Base-by-base conservation (phyloP, 2,329 filamentous ascomycete genomes). In the Harringtonia aguacate region DNA sequence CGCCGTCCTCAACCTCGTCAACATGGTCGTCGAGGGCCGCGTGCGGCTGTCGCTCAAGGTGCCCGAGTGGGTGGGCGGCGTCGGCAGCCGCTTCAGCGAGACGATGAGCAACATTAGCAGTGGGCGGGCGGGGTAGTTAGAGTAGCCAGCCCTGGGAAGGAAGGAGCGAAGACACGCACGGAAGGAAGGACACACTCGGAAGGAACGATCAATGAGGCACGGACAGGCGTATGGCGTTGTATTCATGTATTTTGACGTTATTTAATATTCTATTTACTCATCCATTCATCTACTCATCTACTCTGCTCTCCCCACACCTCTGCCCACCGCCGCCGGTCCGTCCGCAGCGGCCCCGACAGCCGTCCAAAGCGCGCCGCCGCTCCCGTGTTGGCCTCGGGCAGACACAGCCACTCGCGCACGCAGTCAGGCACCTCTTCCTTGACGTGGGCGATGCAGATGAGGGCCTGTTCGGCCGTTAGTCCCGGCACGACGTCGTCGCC, bases 401-500 rank as follows among this genome's bases (percentile, higher is more conserved):
- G 67, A 58, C 86, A 89, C 41, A 97, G 70, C 83, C 85, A 97
- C 58, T 94, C 79, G 38, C 86, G 68, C 21, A 95, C 75, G 52
- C 81, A 82, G 40, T 82, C 80, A 0, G 92, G 92, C 10, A 97
- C 84, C 61, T 98, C 92, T 55, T 95, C 88, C 49, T 80, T 81
- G 48, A 90, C 73, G 64, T 98, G 92, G 48, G 87, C 92, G 47
- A 97, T 90, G 50, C 89, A 87, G n/a, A 97, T 74, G 43, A 98
- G 65, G 1, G 88, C 88, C 63, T 97, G 90, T 20, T 77, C 61
- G 1, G 78, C 67, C 2, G 72, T 70, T 45, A 95, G 62, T 0
- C 87, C 87, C 1, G 56, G 57, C 5, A 90, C 63, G 20, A 62
- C 68, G 1, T 77, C 67, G 2, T 59, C 56, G 0, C 67, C 73